Conservation (phyloP, 768 basidiomycete genomes). For the Naganishia friedmannii region DNA sequence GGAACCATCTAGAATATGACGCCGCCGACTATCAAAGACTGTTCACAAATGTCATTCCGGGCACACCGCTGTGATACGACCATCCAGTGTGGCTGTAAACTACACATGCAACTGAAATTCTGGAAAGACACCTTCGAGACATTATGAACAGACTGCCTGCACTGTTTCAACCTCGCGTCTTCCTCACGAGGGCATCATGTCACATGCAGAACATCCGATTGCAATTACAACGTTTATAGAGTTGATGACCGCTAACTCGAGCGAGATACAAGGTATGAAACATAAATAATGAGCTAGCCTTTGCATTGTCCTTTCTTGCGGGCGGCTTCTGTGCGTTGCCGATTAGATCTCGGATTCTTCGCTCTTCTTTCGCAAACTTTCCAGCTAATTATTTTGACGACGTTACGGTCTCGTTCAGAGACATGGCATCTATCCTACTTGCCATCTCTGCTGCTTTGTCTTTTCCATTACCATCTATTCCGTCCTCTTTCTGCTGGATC, state of each 20-base stretch:
- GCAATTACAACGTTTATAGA: background rate
- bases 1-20: constrained; percentile 33
- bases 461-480: background rate
- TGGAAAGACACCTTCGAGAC: no score
- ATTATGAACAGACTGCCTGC: background rate
- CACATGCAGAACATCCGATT: background rate
- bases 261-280: constrained; percentile 1
- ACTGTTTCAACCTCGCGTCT: background rate
- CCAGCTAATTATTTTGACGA: background rate
- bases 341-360: background rate
- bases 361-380: background rate
- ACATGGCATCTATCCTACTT: background rate
- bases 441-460: background rate
- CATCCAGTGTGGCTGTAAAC: background rate
- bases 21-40: background rate
- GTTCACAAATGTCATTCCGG: background rate
- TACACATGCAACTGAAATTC: no score
- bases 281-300: background rate
- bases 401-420: background rate
- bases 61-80: background rate
- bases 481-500: constrained; percentile 10
- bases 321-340: background rate
- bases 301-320: background rate
- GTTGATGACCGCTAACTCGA: background rate
- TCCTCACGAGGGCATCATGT: background rate